Conservation (phyloP, 2,329 filamentous ascomycete species). For the Huntiella moniliformis region DNA sequence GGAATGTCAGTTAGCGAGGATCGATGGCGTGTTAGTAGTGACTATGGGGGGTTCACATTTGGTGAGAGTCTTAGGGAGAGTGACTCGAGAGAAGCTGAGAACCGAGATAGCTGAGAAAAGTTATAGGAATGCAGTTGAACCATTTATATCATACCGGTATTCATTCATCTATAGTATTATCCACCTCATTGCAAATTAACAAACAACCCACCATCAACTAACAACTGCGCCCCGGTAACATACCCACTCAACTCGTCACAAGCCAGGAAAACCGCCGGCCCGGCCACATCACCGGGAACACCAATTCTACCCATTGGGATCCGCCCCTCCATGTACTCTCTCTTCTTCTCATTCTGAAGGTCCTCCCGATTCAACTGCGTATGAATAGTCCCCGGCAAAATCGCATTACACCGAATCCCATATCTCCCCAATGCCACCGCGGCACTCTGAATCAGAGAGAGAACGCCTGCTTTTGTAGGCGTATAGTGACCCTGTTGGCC, state of each 20-base stretch:
- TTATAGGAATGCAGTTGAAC: no score
- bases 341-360: constrained; percentile 52
- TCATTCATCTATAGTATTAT: not conserved
- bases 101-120: no score
- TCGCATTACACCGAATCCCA: constrained; percentile 62
- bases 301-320: constrained; percentile 66
- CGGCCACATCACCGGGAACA: constrained; percentile 53
- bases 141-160: no score
- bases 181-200: constrained; percentile 56
- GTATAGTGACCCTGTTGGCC: constrained; percentile 71
- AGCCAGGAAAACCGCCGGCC: constrained; percentile 70
- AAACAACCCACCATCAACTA: constrained; percentile 79
- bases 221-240: constrained; percentile 62
- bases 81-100: no score
- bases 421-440: constrained; percentile 63
- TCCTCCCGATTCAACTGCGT: constrained; percentile 76
- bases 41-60: not conserved
- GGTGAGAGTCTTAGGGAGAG: not conserved
- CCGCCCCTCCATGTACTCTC: constrained; percentile 58
- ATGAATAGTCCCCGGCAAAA: constrained; percentile 65
- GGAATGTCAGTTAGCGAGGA: not conserved
- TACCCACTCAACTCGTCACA: constrained; percentile 62
- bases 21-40: not conserved
- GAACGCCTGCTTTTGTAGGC: constrained; percentile 67
- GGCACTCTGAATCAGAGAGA: constrained; percentile 66